These are phyloP conservation scores for Sugiyamaella pinicola DNA, from an alignment of 1,139 yeast species.

Conservation along the genomic window DNA sequence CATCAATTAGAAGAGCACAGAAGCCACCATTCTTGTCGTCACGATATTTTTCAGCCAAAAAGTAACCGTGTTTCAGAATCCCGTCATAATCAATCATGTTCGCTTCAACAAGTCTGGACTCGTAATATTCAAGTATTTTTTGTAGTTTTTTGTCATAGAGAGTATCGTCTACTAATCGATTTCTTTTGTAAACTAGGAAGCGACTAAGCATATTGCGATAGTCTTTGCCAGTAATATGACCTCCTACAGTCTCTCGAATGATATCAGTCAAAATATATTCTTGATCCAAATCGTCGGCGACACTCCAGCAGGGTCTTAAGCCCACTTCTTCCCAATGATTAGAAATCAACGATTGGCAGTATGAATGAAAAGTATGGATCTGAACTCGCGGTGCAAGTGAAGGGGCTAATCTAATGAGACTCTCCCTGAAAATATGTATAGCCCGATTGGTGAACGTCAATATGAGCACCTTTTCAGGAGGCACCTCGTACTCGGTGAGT, in stretches of 20 bases:
- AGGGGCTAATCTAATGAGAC: conserved; percentile 59
- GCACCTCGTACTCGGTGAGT: conserved; percentile 48
- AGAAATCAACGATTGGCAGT: conserved; percentile 63
- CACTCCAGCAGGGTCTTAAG: conserved; percentile 49
- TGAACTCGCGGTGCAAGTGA: conserved; percentile 47
- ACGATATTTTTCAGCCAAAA: conserved; percentile 48
- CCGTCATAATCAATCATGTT: conserved; percentile 79
- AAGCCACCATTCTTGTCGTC: conserved; percentile 2
- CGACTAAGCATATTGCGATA: background rate
- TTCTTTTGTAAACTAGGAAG: conserved; percentile 6
- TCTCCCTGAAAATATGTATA: conserved; percentile 54
- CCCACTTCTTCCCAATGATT: conserved; percentile 58
- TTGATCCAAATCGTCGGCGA: conserved; percentile 52
- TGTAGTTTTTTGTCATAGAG: background rate
- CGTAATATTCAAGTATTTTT: conserved; percentile 20
- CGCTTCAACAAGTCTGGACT: conserved; percentile 29
- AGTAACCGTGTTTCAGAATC: conserved; percentile 57
- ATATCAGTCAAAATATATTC: conserved; percentile 22
- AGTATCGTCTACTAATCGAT: background rate
- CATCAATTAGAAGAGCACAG: conserved; percentile 82
- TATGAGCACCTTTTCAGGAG: conserved; percentile 67
- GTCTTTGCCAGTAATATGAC: conserved; percentile 12
- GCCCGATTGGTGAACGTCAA: conserved; percentile 92
- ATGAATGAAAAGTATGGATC: conserved; percentile 86
- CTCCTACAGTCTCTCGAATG: conserved; percentile 8